Evolutionary conservation across 2,329 filamentous ascomycete species (phyloP), one percentile per base, ranked within the genome.

Genomic region (Fusarium buharicum): DNA sequence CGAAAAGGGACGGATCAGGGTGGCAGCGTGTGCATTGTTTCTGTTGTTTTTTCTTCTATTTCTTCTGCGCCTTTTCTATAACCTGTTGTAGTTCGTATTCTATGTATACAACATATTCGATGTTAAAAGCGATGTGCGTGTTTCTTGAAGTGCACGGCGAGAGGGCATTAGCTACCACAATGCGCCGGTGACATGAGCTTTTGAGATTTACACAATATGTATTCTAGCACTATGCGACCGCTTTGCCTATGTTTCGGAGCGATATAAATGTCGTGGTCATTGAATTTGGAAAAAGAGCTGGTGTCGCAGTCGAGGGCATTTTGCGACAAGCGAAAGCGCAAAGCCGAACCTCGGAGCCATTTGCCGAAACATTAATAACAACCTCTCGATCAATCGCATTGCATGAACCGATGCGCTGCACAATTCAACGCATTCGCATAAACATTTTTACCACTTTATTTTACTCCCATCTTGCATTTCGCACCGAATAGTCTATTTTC

Each of bases 41-140:
- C 50, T 64, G 63, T 51, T 56, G 59, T 47, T 57, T 40, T 39
- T 58, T 55, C 20, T 54, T 60, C 45, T 60, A 38, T 62, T 59
- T 54, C 31, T 57, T 50, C 49, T 61, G 61, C 53, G 55, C 43
- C 37, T 64, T 68, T 68, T 69, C 55, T 67, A 69, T 70, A 70
- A 41, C 55, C 66, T 51, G 53, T 62, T 65, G 68, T 70, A 70
- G 64, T 62, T 40, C 43, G 41, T 59, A 62, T 55, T 62, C 50
- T 36, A 65, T 11, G 31, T 40, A 65, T 65, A 40, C 46, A 51
- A 49, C 53, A 40, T 50, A 38, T 31, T 50, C 28, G 38, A 52
- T 50, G 30, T 50, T 48, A 41, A 62, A 28, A 27, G 34, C 22
- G 16, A 40, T 24, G n/a, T 33, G 37, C 12, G 39, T 64, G 47